Evolutionary conservation across 2,329 filamentous ascomycete species (phyloP).

Genomic region (Phyllosticta citrichinensis): DNA sequence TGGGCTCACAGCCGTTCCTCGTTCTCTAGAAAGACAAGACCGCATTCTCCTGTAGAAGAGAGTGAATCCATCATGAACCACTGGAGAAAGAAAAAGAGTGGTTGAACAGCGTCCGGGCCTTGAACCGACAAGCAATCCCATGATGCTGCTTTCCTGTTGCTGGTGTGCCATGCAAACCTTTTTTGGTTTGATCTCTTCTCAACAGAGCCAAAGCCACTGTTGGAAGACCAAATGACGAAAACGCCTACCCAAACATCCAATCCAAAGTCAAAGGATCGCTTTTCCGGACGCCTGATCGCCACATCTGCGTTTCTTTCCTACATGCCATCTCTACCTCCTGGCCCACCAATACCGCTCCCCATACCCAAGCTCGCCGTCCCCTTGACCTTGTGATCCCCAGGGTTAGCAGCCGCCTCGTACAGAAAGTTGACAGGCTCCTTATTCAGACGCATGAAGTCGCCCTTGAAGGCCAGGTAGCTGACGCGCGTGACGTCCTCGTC

Average conservation of each 20-base stretch:
- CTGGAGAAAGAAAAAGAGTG: background rate
- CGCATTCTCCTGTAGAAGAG: background rate
- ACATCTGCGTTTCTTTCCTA: background rate
- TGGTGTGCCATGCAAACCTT: too few species aligned
- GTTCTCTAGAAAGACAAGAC: background rate
- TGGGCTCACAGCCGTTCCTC: background rate
- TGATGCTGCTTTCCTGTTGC: too few species aligned
- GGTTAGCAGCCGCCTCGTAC: slow-evolving; percentile 91
- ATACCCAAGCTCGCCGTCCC: slow-evolving; percentile 28
- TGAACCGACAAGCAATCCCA: background rate
- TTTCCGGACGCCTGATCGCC: too few species aligned
- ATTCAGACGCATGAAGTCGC: slow-evolving; percentile 82
- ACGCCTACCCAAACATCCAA: too few species aligned
- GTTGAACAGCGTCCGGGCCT: background rate
- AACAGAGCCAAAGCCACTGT: too few species aligned
- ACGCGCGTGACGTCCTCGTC: slow-evolving; percentile 64
- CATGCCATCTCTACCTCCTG: slow-evolving; percentile 10
- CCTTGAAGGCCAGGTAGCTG: slow-evolving; percentile 83
- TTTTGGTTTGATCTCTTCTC: too few species aligned
- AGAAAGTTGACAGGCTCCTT: slow-evolving; percentile 75
- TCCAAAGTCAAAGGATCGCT: too few species aligned
- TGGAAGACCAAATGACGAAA: too few species aligned
- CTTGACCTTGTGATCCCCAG: slow-evolving; percentile 62
- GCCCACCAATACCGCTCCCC: slow-evolving; percentile 18
- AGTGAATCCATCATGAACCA: background rate